Base-by-base conservation (phyloP, 2,329 filamentous ascomycete species). In the Aspergillus ochraceus region DNA sequence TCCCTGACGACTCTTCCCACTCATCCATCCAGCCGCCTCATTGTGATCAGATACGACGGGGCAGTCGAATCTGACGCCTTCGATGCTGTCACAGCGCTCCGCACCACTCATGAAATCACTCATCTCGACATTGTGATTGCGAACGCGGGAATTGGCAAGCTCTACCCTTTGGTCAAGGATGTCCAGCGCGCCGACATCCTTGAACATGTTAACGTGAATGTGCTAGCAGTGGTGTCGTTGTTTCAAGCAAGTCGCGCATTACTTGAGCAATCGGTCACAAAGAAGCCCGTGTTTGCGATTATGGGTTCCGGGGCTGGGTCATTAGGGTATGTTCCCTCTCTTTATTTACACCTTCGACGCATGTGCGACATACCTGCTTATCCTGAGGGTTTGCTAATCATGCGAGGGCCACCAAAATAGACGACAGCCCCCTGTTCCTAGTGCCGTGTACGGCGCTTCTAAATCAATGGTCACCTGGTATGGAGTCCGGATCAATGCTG, bases 91-190 rank as follows among this genome's bases (percentile, higher is more conserved):
- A 29, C 20, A 1, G 19, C 39, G 11, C 10, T 66, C 17, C 57
- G 55, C 32, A 59, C 10, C 1, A 17, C 56, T 12, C 57, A 66
- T 32, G 11, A 24, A 3, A 55, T 66, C 29, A 2, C 14, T 1
- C 55, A 64, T 8, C 54, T 66, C 22, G 60, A 65, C 9, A 39
- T 60, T 11, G 59, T 62, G 1, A 58, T 65, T 55, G 78, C 81
- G 49, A 84, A 84, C 64, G 82, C 83, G 0, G 82, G 77, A 22
- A 76, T 81, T 14, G 66, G 67, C 4, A 69, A 71, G 4, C 53
- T 64, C 17, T 78, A 66, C 42, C 74, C 74, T 0, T 62, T 66
- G 0, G 72, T 77, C 1, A 58, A 65, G 2, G 70, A 74, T 11
- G 71, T 72, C 22, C 70, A 77, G 14, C 66, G 76, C 8, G 68